These are phyloP conservation scores for Quercus phellos DNA, from an alignment of 331 rosid species.

Conservation along the genomic window DNA sequence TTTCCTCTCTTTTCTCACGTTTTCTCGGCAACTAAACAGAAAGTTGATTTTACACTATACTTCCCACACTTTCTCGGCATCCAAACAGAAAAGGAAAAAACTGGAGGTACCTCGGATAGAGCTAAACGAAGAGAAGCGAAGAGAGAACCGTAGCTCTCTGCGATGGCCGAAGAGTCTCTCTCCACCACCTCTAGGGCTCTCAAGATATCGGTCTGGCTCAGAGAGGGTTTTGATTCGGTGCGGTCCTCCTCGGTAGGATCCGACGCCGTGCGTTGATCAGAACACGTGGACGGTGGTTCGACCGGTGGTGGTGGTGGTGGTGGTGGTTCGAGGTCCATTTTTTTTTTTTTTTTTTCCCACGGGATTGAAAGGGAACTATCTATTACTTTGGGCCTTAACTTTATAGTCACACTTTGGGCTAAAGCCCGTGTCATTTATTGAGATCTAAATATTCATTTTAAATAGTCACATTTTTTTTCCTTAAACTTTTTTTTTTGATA, in stretches of 20 bases:
- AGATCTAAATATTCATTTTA: no score
- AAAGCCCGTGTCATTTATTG: no score
- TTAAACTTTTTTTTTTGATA: no score
- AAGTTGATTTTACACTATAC: neutral
- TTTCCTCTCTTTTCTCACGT: neutral
- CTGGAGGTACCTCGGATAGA: slow-evolving; percentile 52
- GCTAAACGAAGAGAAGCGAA: slow-evolving; percentile 71
- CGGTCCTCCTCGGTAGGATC: slow-evolving; percentile 16
- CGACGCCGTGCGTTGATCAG: neutral
- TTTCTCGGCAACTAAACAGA: neutral
- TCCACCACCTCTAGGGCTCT: slow-evolving; percentile 68
- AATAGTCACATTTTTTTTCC: no score
- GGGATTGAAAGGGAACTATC: slow-evolving; percentile 2
- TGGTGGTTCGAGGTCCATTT: slow-evolving; percentile 8
- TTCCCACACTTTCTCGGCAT: slow-evolving; percentile 10
- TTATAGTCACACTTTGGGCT: no score
- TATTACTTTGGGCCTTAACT: no score
- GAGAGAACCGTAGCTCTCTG: slow-evolving; percentile 71
- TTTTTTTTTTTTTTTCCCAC: slow-evolving; percentile 41
- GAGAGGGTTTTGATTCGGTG: slow-evolving; percentile 17
- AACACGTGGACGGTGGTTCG: slow-evolving; percentile 16
- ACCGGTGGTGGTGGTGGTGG: neutral
- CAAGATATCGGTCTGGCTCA: slow-evolving; percentile 44
- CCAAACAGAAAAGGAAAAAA: slow-evolving; percentile 9
- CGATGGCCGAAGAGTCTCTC: slow-evolving; percentile 66